Percentiles rank a stretch among this genome's conserved stretches.
Conservation (phyloP, 768 basidiomycete species). For the Calocera cornea region DNA sequence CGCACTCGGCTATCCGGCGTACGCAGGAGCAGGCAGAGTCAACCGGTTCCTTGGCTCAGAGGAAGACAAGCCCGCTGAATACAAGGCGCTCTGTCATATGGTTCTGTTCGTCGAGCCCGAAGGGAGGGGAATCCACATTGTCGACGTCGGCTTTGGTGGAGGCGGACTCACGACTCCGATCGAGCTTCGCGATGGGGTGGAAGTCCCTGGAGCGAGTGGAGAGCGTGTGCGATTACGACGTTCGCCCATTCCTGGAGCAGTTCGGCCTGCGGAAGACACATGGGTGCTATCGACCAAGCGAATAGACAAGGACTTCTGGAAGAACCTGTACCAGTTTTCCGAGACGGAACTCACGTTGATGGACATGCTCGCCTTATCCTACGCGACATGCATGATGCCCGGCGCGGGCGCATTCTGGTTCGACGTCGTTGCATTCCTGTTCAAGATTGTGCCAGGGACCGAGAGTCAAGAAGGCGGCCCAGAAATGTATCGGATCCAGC, state of each 20-base stretch:
- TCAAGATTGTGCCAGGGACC: neutral
- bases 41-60: neutral
- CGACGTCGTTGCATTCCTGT: constrained; percentile 1
- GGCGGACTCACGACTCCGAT: neutral
- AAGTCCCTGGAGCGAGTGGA: neutral
- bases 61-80: neutral
- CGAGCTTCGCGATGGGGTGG: neutral
- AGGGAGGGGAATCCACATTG: neutral
- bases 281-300: neutral
- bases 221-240: neutral
- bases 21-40: neutral
- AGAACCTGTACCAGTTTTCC: neutral
- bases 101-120: constrained; percentile 1
- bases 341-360: neutral
- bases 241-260: neutral
- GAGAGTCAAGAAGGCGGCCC: neutral
- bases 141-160: neutral
- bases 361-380: neutral
- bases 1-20: neutral
- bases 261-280: neutral
- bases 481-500: neutral
- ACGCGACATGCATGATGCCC: neutral
- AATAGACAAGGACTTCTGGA: neutral
- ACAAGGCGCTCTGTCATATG: constrained; percentile 1
- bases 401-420: neutral